These are phyloP conservation scores for Suillus weaverae DNA, from an alignment of 768 basidiomycete species.

Conservation along the genomic window DNA sequence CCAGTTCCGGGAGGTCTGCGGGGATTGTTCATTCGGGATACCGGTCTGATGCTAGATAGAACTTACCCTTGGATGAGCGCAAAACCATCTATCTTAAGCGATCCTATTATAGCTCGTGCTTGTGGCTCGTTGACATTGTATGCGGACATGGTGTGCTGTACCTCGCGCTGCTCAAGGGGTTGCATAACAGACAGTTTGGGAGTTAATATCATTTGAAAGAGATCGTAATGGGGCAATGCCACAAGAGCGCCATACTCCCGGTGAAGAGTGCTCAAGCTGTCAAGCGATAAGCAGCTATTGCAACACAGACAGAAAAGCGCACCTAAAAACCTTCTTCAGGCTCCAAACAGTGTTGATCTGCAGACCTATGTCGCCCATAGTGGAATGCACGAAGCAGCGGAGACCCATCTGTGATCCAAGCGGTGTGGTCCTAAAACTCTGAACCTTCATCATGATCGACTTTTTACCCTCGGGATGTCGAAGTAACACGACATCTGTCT, in stretches of 20 bases:
- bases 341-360: constrained; percentile 68
- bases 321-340: constrained; percentile 84
- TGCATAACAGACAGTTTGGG: constrained; percentile 57
- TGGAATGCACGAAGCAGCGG: constrained; percentile 48
- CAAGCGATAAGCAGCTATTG: constrained; percentile 6
- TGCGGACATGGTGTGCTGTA: constrained; percentile 64
- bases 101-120: constrained; percentile 80
- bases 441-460: constrained; percentile 71
- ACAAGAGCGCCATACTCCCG: constrained; percentile 90
- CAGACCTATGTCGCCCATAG: constrained; percentile 57
- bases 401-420: constrained; percentile 58
- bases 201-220: constrained; percentile 65
- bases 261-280: constrained; percentile 84
- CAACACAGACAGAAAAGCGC: constrained; percentile 4
- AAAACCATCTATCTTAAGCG: constrained; percentile 75
- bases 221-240: constrained; percentile 81
- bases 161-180: constrained; percentile 46
- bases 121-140: constrained; percentile 92
- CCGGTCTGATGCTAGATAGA: background rate
- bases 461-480: constrained; percentile 53
- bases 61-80: constrained; percentile 91
- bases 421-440: constrained; percentile 41
- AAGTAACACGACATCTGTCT: constrained; percentile 86
- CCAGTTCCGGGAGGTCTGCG: constrained; percentile 94
- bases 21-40: constrained; percentile 3